Evolutionary conservation across 768 basidiomycete genomes (phyloP), one percentile per base, ranked within the genome.

Genomic region (Saitozyma podzolica): DNA sequence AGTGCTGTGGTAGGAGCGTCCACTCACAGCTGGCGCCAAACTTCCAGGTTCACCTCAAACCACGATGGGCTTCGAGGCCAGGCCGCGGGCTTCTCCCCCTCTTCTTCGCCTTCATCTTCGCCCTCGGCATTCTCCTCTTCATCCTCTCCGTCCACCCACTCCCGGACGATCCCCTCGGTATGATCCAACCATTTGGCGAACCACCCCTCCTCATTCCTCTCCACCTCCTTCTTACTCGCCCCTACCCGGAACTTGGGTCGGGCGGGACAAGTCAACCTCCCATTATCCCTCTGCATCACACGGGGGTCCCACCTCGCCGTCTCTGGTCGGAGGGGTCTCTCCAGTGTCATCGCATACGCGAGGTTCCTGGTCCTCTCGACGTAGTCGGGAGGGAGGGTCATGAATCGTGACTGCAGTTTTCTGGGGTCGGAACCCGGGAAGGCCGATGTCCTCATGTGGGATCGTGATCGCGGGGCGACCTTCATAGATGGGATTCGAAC

Each of bases 31-130:
- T 98, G 95, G 42, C 96, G 84, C 95, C 96, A 98, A 11, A 99
- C 96, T 83, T 98, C 94, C 40, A 99, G 81, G 75, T 98, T 99
- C 54, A 93, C 89, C 76, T 99, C 96, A 73, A 96, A 99, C 6
- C 93, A 95, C 0, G 94, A 95, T 0, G 97, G 83, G n/a, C 97
- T 84, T 43, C 73, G 58, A 1, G 64, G 65, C 61, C 62, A 67
- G n/a, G 17, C 40, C 7, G 29, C 37, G 9, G 59, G 40, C 50
- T 65, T 39, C 40, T 61, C 63, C 54, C 50, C 45, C 54, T 43
- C 40, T 52, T 51, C 4, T 94, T 85, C 39, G 6, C 86, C 84
- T 61, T 92, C 89, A 65, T 85, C 83, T 65, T 94, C 92, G 76
- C 92, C 90, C 20, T 94, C 82, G 16, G 19, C 48, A 19, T 50